phyloP scores from a whole-genome alignment of 1,139 yeast genomes.

The Saccharomyces hybrid region DNA sequence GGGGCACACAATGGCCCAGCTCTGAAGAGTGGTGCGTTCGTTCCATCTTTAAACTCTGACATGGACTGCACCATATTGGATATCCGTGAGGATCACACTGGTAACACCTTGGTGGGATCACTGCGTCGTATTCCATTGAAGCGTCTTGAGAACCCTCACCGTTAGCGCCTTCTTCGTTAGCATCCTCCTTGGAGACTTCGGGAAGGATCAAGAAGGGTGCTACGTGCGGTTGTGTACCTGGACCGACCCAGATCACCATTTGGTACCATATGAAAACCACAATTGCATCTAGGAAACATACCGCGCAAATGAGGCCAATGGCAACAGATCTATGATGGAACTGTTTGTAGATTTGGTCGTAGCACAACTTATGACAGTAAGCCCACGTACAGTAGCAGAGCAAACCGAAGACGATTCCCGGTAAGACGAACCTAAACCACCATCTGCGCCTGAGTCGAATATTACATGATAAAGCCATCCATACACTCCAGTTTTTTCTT shows the following conservation, averaged over 20 bases:
- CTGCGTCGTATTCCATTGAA: constrained; percentile 2
- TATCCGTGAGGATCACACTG: constrained; percentile 52
- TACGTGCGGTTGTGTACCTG: constrained; percentile 23
- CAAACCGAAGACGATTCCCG: constrained; percentile 12
- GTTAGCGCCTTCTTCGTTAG: not conserved
- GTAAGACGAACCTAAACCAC: constrained; percentile 13
- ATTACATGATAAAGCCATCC: constrained; percentile 2
- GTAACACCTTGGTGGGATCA: constrained; percentile 43
- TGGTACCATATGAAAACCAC: constrained; percentile 19
- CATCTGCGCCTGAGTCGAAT: constrained; percentile 2
- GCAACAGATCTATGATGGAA: constrained; percentile 14
- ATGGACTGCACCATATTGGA: constrained; percentile 52
- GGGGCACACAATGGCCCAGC: constrained; percentile 41
- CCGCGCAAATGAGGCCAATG: constrained; percentile 19
- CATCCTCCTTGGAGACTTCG: not conserved
- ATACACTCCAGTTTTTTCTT: not conserved
- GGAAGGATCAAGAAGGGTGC: constrained; percentile 19
- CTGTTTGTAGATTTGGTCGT: constrained; percentile 14
- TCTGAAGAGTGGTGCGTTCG: constrained; percentile 51
- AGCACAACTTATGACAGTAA: constrained; percentile 24
- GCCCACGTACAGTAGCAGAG: constrained; percentile 25
- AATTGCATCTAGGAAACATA: constrained; percentile 12
- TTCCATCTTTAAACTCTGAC: constrained; percentile 46
- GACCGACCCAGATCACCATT: constrained; percentile 17
- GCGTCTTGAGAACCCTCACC: not conserved